Base-by-base conservation (phyloP, 2,329 filamentous ascomycete species). In the Colletotrichum costaricense region DNA sequence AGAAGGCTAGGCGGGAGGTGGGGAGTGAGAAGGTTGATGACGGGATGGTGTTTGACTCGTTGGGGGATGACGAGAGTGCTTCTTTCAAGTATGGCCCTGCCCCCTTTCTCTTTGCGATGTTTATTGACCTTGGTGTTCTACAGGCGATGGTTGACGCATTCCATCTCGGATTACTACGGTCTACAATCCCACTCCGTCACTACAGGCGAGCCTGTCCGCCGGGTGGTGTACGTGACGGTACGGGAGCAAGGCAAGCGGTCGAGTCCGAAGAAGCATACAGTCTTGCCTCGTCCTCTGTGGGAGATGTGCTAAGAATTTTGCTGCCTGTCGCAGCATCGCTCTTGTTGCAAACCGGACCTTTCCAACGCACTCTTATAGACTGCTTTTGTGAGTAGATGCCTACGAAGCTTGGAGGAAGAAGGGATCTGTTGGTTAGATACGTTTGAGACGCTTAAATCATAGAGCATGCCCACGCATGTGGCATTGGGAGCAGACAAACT, bases 91-190 rank as follows among this genome's bases (percentile, higher is more conserved):
- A 84, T 79, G 92, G 89, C 65, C 57, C 63, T 22, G 11, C 26
- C 1, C 11, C 11, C 1, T 4, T 9, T 30, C 7, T 26, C 54
- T 55, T 11, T 22, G 5, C 33, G 33, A 35, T 35, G 33, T 6
- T 58, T 74, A 58, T 66, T 74, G 38, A 76, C 76, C 78, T 67
- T 74, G 33, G 75, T 76, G 77, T 65, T 74, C 46, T 42, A 14
- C n/a, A 96, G 94, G 76, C 93, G 96, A 75, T 98, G 95, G 94
- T 90, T 98, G 67, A 94, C 97, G 1, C 95, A 98, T 82, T 93
- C 94, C 71, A 95, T 98, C 75, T 96, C 94, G 11, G 91, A 93
- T 54, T 98, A 98, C 82, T 98, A 98, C 80, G 95, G 95, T 57
- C 88, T 98, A 69, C 90, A 92, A 74, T 98, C 95, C 24, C 95